phyloP scores from a whole-genome alignment of 495 filamentous ascomycete genomes.

The Penicillium bovifimosum region DNA sequence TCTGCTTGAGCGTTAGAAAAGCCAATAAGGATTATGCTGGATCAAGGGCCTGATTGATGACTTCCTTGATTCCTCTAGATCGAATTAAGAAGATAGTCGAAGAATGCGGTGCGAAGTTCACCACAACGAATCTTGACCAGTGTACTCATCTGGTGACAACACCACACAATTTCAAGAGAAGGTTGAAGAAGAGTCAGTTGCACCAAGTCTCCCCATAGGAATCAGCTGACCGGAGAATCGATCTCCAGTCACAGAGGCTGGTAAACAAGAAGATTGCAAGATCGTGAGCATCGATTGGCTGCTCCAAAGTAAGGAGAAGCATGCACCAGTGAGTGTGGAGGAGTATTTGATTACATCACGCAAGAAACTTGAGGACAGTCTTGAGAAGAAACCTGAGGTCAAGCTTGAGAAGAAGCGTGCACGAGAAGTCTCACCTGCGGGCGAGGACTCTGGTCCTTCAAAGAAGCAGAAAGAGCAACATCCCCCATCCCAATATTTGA shows the following conservation, averaged over 20 bases:
- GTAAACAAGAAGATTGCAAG: not conserved
- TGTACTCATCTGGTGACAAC: conserved; percentile 21
- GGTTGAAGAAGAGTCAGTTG: conserved; percentile 8
- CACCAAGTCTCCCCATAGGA: not conserved
- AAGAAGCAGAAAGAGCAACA: not conserved
- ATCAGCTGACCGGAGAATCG: not conserved
- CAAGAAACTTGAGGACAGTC: too few relatives aligned
- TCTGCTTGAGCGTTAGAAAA: not conserved
- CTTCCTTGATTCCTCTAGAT: not conserved
- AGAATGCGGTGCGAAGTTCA: conserved; percentile 7
- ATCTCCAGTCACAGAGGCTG: conserved; percentile 4
- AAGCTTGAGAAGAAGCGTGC: not conserved
- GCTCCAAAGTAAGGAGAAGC: not conserved
- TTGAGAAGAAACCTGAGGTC: not conserved
- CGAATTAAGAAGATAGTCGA: conserved; percentile 6
- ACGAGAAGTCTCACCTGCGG: not conserved
- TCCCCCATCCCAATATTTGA: not conserved
- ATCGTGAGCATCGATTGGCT: conserved; percentile 12
- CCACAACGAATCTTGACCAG: not conserved
- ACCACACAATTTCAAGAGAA: not conserved
- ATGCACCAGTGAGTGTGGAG: not conserved
- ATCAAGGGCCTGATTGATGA: not conserved
- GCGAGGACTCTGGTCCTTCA: not conserved
- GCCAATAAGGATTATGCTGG: too few relatives aligned
- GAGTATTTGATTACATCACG: not conserved